Evolutionary conservation across 345 rosid species (phyloP).

Genomic region (Populus euphratica): DNA sequence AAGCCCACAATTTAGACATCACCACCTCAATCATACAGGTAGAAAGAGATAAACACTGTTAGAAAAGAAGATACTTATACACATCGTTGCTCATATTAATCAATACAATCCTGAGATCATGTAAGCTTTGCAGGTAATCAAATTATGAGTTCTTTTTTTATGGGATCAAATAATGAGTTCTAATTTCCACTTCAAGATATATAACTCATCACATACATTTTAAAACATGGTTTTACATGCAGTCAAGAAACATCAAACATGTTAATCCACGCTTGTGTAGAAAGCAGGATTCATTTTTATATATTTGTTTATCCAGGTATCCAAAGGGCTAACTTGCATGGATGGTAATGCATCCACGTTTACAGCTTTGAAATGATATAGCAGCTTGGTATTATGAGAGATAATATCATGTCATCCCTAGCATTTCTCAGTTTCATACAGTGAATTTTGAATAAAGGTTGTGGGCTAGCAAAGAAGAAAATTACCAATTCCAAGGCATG

Average conservation of each 20-base stretch:
- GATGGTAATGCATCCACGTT: not conserved
- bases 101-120: not conserved
- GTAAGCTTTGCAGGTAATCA: not conserved
- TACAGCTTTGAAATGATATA: not conserved
- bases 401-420: not conserved
- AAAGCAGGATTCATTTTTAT: not conserved
- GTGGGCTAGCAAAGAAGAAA: not conserved
- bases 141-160: not conserved
- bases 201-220: not conserved
- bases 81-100: not conserved
- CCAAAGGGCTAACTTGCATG: not conserved
- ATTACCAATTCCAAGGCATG: slow-evolving; percentile 85
- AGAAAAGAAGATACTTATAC: not conserved
- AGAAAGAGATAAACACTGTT: not conserved
- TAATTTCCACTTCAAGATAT: not conserved
- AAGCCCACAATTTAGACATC: not conserved
- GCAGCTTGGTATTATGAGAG: not conserved
- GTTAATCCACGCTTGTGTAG: not conserved
- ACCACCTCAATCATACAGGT: not conserved
- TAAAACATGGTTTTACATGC: not conserved
- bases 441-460: not conserved
- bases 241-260: not conserved
- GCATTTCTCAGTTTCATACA: not conserved
- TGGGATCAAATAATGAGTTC: not conserved
- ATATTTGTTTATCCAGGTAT: not conserved